Percentiles rank a stretch among this genome's conserved stretches.
These are phyloP conservation scores for Russula sp. DNA, from an alignment of 768 basidiomycete species.

Conservation along the genomic window DNA sequence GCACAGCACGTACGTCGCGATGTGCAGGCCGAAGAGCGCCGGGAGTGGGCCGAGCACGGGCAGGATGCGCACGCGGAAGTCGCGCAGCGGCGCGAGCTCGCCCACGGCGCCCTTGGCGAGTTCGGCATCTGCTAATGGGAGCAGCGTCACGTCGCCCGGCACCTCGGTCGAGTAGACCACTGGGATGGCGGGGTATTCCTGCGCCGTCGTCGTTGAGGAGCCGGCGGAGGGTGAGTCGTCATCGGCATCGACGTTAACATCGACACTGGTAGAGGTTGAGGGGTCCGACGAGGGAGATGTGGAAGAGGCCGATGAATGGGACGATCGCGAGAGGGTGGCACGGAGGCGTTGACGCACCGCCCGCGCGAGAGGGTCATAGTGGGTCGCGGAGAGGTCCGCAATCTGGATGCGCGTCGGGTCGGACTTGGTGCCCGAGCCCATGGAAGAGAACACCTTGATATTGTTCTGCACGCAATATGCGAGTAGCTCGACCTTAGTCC, in stretches of 20 bases:
- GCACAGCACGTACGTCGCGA: slow-evolving; percentile 83
- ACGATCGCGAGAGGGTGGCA: slow-evolving; percentile 32
- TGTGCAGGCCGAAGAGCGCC: slow-evolving; percentile 84
- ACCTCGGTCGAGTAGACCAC: slow-evolving; percentile 97
- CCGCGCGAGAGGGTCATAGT: slow-evolving; percentile 93
- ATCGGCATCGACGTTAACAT: not conserved
- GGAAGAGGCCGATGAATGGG: not conserved
- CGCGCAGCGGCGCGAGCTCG: slow-evolving; percentile 84
- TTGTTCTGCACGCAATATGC: slow-evolving; percentile 75
- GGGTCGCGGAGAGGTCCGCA: slow-evolving; percentile 84
- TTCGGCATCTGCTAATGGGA: slow-evolving; percentile 89
- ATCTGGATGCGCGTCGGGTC: slow-evolving; percentile 96
- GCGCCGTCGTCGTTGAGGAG: slow-evolving; percentile 25
- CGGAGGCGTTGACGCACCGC: slow-evolving; percentile 73
- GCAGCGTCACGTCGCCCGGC: slow-evolving; percentile 76
- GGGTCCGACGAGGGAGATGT: not conserved
- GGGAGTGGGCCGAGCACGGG: slow-evolving; percentile 90
- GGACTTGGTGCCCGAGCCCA: slow-evolving; percentile 93
- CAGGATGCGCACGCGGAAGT: slow-evolving; percentile 88
- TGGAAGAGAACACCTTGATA: slow-evolving; percentile 92
- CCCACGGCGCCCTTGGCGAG: slow-evolving; percentile 84
- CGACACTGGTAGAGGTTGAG: not conserved
- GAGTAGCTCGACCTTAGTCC: slow-evolving; percentile 91
- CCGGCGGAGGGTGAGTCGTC: not conserved
- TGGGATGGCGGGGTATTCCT: slow-evolving; percentile 55